A percentile compares a stretch with the other conserved stretches of the same genome.
Conservation (phyloP, 2,329 filamentous ascomycete species). For the Lizonia empirigonia region DNA sequence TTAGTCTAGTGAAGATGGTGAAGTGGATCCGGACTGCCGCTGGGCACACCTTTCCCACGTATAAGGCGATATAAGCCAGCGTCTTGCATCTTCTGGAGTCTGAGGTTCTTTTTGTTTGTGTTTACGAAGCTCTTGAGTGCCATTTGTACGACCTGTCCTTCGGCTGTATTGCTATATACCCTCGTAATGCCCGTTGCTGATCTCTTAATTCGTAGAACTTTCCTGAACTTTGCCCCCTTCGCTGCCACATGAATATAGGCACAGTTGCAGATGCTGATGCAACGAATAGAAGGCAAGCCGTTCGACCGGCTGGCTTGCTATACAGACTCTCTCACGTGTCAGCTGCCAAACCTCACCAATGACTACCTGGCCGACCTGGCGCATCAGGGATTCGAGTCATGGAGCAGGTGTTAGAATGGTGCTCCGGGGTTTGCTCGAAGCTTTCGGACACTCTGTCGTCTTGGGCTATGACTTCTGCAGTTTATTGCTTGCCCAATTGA, state of each 20-base stretch:
- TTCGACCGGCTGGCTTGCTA: too few species aligned
- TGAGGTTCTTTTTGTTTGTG: not conserved
- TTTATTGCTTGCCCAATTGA: not conserved
- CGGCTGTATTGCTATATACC: not conserved
- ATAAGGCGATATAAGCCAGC: not conserved
- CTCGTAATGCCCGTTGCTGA: not conserved
- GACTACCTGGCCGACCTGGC: not conserved
- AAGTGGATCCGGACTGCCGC: slow-evolving; percentile 30
- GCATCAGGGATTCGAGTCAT: not conserved
- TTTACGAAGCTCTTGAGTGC: not conserved
- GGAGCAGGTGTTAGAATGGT: not conserved
- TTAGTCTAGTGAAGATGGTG: slow-evolving; percentile 32
- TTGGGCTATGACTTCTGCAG: not conserved
- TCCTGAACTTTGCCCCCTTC: not conserved
- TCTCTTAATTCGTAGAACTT: not conserved
- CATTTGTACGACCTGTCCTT: not conserved
- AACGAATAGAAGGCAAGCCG: too few species aligned
- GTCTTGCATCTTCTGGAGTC: not conserved
- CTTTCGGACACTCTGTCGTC: not conserved
- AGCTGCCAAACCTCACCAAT: not conserved
- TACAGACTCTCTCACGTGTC: too few species aligned
- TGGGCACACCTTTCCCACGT: slow-evolving; percentile 39
- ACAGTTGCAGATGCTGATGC: not conserved
- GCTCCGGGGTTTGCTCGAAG: not conserved
- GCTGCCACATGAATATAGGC: not conserved